Percentiles rank a stretch among this genome's conserved stretches.
These are phyloP conservation scores for Aspergillus sergii DNA, from an alignment of 2,329 filamentous ascomycete species.

Conservation along the genomic window DNA sequence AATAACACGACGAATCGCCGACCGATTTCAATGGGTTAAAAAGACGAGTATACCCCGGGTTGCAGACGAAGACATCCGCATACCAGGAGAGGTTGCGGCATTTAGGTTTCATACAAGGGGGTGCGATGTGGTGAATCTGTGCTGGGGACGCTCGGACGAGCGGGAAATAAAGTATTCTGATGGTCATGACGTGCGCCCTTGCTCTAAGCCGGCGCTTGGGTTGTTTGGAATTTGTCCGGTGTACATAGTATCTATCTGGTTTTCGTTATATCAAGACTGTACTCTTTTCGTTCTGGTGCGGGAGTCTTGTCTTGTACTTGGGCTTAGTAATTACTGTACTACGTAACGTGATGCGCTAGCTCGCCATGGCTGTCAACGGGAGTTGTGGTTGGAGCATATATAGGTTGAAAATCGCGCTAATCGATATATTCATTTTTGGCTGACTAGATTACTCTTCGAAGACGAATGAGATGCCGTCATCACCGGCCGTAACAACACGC, in stretches of 20 bases:
- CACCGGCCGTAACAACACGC: slow-evolving; percentile 83
- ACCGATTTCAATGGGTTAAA: slow-evolving; percentile 12
- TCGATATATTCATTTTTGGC: slow-evolving; percentile 14
- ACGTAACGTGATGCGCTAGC: neutral
- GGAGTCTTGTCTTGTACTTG: no score
- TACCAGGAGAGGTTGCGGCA: neutral
- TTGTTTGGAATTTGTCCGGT: slow-evolving; percentile 35
- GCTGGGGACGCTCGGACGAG: neutral
- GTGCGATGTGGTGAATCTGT: neutral
- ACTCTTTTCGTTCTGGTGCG: slow-evolving; percentile 1
- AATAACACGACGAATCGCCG: slow-evolving; percentile 7
- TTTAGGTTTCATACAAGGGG: neutral
- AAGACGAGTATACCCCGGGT: slow-evolving; percentile 24
- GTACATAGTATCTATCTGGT: slow-evolving; percentile 39
- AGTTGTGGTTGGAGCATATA: neutral
- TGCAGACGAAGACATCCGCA: slow-evolving; percentile 12
- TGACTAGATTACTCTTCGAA: slow-evolving; percentile 42
- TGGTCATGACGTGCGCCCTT: slow-evolving; percentile 19
- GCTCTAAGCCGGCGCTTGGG: slow-evolving; percentile 32
- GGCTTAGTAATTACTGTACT: neutral
- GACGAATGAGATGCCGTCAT: slow-evolving; percentile 64
- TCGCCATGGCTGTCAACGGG: neutral
- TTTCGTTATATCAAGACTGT: slow-evolving; percentile 22
- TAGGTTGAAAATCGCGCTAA: neutral
- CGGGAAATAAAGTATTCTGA: slow-evolving; percentile 11